A percentile compares a stretch with the other conserved stretches of the same genome.
phyloP scores from a whole-genome alignment of 108 stramenopile species.

The Pseudonitzschia pungens region DNA sequence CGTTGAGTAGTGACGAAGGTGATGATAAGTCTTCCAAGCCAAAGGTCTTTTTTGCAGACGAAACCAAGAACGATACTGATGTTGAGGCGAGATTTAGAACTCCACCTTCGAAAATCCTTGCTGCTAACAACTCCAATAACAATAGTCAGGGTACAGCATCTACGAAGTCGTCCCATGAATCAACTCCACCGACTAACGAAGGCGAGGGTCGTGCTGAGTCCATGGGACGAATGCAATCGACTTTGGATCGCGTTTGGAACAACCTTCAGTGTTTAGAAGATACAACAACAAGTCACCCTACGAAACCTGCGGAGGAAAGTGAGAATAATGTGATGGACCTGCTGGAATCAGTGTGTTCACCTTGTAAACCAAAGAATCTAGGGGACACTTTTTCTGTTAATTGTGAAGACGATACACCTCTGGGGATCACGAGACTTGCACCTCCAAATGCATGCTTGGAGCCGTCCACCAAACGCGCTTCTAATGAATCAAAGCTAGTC shows the following conservation, averaged over 20 bases:
- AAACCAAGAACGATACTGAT: constrained; percentile 7
- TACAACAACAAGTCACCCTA: constrained; percentile 21
- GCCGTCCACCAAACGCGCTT: background rate
- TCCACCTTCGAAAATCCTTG: too few relatives aligned
- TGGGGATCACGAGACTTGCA: constrained; percentile 30
- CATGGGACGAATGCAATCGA: background rate
- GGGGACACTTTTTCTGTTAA: constrained; percentile 3
- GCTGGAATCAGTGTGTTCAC: constrained; percentile 23
- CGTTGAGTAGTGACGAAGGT: constrained; percentile 31
- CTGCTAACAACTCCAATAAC: constrained; percentile 28
- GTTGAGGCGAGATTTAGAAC: too few relatives aligned
- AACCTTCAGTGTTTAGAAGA: constrained; percentile 24
- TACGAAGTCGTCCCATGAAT: constrained; percentile 16
- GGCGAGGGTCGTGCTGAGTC: background rate
- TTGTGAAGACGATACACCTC: constrained; percentile 8
- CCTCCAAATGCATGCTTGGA: constrained; percentile 13
- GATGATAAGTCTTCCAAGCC: background rate
- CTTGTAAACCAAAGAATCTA: constrained; percentile 24
- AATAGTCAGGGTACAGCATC: constrained; percentile 21
- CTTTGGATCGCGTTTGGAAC: constrained; percentile 16
- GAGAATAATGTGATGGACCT: constrained; percentile 8
- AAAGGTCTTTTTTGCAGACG: background rate
- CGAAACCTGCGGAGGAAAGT: background rate
- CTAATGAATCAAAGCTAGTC: background rate
- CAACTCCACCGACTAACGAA: background rate